These are phyloP conservation scores for Suillus decipiens DNA, from an alignment of 768 basidiomycete species.

Conservation along the genomic window DNA sequence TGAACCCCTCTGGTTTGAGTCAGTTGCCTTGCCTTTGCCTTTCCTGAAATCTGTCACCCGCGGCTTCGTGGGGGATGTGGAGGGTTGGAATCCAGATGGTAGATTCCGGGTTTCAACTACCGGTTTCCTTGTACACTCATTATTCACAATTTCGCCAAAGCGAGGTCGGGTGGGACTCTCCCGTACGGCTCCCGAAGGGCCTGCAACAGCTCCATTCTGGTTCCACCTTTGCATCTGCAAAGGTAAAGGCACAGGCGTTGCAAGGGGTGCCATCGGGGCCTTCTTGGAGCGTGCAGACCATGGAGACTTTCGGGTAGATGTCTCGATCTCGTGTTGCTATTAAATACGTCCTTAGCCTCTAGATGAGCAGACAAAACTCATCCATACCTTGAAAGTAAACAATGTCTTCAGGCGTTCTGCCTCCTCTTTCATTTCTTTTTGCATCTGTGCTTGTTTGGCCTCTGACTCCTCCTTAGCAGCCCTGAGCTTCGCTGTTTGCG, in stretches of 20 bases:
- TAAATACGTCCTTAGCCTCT: slow-evolving; percentile 16
- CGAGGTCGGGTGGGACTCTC: slow-evolving; percentile 43
- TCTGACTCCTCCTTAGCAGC: slow-evolving; percentile 63
- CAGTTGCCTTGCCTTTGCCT: slow-evolving; percentile 19
- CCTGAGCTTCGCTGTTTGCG: slow-evolving; percentile 57
- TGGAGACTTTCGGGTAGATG: slow-evolving; percentile 51
- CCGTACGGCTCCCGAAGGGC: slow-evolving; percentile 30
- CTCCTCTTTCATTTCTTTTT: slow-evolving; percentile 66
- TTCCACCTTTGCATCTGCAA: slow-evolving; percentile 42
- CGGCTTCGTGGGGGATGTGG: slow-evolving; percentile 19
- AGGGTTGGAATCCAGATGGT: slow-evolving; percentile 30
- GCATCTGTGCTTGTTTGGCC: slow-evolving; percentile 51
- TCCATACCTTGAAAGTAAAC: slow-evolving; percentile 64
- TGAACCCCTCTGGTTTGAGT: not conserved
- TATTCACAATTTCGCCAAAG: slow-evolving; percentile 30
- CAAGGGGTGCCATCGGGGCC: slow-evolving; percentile 36
- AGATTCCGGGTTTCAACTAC: slow-evolving; percentile 20
- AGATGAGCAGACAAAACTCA: slow-evolving; percentile 7
- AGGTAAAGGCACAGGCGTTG: slow-evolving; percentile 42
- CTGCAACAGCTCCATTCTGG: slow-evolving; percentile 23
- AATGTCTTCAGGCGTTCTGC: slow-evolving; percentile 71
- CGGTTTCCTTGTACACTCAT: slow-evolving; percentile 23
- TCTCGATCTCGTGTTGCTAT: slow-evolving; percentile 72
- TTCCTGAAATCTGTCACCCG: slow-evolving; percentile 12
- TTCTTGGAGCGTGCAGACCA: slow-evolving; percentile 47